Conservation (phyloP, 352 stramenopile species). For the Thalassiosira livingstoniorum region DNA sequence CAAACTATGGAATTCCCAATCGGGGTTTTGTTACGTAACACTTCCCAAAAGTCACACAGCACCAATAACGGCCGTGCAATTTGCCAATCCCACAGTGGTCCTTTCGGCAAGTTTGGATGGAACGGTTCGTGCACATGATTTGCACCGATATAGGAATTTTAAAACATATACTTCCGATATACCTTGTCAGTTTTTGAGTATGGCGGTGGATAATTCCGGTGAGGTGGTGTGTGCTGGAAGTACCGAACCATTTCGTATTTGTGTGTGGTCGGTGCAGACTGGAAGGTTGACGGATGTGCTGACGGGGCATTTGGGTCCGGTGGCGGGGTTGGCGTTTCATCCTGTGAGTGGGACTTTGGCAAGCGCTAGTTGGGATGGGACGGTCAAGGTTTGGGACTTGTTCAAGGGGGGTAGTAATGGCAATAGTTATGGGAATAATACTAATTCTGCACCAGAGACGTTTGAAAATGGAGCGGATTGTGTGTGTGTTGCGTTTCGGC, state of each 20-base stretch:
- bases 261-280: constrained; percentile 96
- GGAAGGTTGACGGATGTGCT: constrained; percentile 97
- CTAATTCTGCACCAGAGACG: constrained; percentile 90
- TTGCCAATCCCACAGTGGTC: constrained; percentile 90
- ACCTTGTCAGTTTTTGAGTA: constrained; percentile 96
- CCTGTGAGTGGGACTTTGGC: constrained; percentile 88
- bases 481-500: constrained; percentile 94
- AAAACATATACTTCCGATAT: constrained; percentile 96
- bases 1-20: constrained; percentile 97
- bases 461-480: constrained; percentile 96
- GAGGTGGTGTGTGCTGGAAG: constrained; percentile 94
- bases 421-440: no score
- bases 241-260: constrained; percentile 97
- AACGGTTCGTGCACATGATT: constrained; percentile 97
- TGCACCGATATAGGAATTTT: constrained; percentile 99
- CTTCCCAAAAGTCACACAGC: constrained; percentile 95
- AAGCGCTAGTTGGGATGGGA: constrained; percentile 98
- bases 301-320: constrained; percentile 96
- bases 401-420: no score
- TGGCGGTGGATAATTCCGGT: constrained; percentile 96
- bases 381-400: constrained; percentile 98
- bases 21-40: constrained; percentile 99
- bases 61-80: constrained; percentile 95
- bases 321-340: constrained; percentile 94
- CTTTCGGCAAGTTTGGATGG: constrained; percentile 97